Evolutionary conservation across 2,329 filamentous ascomycete species (phyloP).

Genomic region (Cercospora citrullina): DNA sequence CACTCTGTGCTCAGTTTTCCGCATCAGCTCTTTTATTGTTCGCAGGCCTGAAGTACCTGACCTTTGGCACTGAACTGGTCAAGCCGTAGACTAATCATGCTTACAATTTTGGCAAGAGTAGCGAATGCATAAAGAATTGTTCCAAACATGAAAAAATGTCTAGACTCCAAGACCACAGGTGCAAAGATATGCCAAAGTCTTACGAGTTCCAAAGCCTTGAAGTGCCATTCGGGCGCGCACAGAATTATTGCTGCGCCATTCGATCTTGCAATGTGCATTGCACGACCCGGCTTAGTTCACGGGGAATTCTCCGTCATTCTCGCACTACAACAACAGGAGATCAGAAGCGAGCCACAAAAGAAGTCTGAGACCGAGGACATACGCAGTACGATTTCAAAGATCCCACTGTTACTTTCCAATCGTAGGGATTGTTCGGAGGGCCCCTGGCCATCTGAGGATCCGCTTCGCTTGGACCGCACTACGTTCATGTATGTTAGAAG

Average conservation of each 20-base stretch:
- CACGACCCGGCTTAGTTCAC: not conserved
- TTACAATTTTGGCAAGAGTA: not conserved
- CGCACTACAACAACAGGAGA: not conserved
- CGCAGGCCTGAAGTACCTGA: not conserved
- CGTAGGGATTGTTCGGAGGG: not conserved
- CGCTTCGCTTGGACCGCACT: not conserved
- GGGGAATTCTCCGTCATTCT: not conserved
- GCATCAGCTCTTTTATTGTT: not conserved
- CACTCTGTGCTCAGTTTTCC: not conserved
- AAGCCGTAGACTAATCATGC: not conserved
- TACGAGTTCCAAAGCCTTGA: not conserved
- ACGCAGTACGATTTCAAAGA: not conserved
- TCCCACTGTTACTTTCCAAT: not conserved
- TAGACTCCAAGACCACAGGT: too few relatives aligned
- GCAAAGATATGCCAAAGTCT: not conserved
- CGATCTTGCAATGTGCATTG: not conserved
- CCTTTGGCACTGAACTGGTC: too few relatives aligned
- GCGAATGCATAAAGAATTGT: not conserved
- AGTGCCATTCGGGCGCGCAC: too few relatives aligned
- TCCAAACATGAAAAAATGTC: not conserved
- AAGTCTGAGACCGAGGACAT: not conserved
- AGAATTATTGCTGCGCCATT: too few relatives aligned
- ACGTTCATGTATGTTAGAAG: not conserved
- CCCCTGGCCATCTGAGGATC: not conserved
- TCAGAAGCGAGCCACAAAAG: not conserved